These are phyloP conservation scores for Otatea glauca DNA, from an alignment of 176 grass and related monocot genomes.

Conservation along the genomic window DNA sequence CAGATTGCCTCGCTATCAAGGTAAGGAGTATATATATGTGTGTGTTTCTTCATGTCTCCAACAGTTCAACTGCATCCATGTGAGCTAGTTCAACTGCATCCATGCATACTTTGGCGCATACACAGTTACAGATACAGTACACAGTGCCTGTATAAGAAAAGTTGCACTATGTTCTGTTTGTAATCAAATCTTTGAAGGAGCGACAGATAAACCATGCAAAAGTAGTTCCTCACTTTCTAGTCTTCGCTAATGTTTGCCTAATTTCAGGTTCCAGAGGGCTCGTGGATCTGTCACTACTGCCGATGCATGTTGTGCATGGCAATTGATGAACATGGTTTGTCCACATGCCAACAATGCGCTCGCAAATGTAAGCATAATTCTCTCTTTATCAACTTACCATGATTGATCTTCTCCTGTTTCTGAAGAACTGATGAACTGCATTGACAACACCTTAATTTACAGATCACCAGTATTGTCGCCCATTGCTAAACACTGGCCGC, in stretches of 20 bases:
- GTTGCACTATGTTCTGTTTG: too few species aligned
- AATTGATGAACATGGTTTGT: conserved; percentile 34
- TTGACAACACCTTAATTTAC: conserved; percentile 15
- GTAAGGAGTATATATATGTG: not conserved
- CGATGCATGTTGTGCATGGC: conserved; percentile 67
- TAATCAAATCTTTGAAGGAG: too few species aligned
- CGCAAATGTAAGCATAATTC: conserved; percentile 55
- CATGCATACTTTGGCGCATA: too few species aligned
- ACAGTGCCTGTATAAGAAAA: too few species aligned
- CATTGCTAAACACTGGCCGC: conserved; percentile 39
- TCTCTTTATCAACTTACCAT: not conserved
- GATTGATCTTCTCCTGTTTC: not conserved
- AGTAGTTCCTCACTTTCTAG: too few species aligned
- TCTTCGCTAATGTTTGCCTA: not conserved
- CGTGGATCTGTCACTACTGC: conserved; percentile 81
- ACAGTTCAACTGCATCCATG: not conserved
- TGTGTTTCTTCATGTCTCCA: not conserved
- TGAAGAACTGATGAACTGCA: conserved; percentile 12
- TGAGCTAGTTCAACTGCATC: not conserved
- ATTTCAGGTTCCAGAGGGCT: conserved; percentile 60
- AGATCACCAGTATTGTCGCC: conserved; percentile 73
- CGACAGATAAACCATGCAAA: too few species aligned
- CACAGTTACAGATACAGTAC: too few species aligned
- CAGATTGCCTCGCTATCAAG: conserved; percentile 66
- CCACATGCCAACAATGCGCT: conserved; percentile 64